Evolutionary conservation across 805 yeast species (phyloP).

Genomic region (Candida pseudoglaebosa): DNA sequence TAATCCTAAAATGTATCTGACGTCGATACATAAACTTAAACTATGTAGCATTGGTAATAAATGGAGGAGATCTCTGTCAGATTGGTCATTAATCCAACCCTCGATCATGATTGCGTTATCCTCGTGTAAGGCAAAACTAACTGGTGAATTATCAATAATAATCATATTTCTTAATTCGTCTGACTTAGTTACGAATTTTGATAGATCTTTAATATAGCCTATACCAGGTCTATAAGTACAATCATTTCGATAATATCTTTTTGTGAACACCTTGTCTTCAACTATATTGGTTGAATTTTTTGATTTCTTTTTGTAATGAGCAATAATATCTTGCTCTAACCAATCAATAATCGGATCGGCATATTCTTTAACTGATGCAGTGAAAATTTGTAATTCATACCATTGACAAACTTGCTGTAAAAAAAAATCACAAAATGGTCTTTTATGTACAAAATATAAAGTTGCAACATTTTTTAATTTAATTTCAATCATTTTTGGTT

Average conservation of each 20-base stretch:
- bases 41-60: constrained; percentile 77
- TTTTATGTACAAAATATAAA: constrained; percentile 81
- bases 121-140: constrained; percentile 78
- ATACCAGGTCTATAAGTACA: constrained; percentile 75
- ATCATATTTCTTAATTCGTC: constrained; percentile 65
- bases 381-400: constrained; percentile 87
- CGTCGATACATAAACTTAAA: constrained; percentile 78
- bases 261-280: constrained; percentile 31
- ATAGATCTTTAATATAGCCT: constrained; percentile 65
- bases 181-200: constrained; percentile 52
- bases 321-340: constrained; percentile 60
- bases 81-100: constrained; percentile 98
- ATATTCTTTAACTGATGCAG: constrained; percentile 91
- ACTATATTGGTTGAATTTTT: constrained; percentile 1
- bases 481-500: constrained; percentile 76
- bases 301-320: constrained; percentile 6
- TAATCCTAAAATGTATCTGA: constrained; percentile 69
- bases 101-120: constrained; percentile 90
- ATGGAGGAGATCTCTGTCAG: constrained; percentile 77
- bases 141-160: constrained; percentile 90
- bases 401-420: constrained; percentile 73
- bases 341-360: constrained; percentile 97
- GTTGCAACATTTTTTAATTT: constrained; percentile 65
- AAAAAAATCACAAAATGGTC: constrained; percentile 89
- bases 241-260: constrained; percentile 71